Evolutionary conservation across 2,329 filamentous ascomycete species (phyloP), one percentile per base, ranked within the genome.

Genomic region (Diaporthe sp.): DNA sequence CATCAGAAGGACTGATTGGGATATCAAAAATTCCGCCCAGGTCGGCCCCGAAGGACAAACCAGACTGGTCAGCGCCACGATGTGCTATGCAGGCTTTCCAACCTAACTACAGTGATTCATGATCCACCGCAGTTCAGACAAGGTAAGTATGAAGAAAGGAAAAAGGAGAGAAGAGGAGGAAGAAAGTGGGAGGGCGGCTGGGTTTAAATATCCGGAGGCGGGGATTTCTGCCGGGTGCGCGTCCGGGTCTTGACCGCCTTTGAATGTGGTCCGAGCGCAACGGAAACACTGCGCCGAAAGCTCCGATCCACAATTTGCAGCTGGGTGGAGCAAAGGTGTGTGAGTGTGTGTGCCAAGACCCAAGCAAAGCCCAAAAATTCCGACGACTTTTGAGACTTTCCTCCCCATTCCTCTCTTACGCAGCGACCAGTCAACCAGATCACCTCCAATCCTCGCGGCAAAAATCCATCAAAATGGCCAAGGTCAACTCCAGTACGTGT

Each of bases 401-500:
- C 37, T 35, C 53, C 27, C 10, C 69, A 71, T 65, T 63, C 70
- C 70, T 71, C 70, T 71, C 56, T 63, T 65, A 42, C 39, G 66
- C 74, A 73, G 42, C 68, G 66, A 63, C 71, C 58, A 74, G 51
- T 68, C 70, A 65, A 71, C 68, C 70, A 73, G 56, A 72, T 72
- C 65, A 59, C 51, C 47, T 51, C 59, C 47, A 51, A 53, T 72
- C 42, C 56, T 75, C 70, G 53, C 78, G 78, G 76, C 78, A 80
- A 75, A 68, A 74, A 76, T 78, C 79, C 78, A 76, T 78, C 89
- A 90, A 85, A 86, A 94, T 94, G 93, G 90, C 88, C 84, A 94
- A 94, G 87, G 88, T 93, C 85, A 92, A 90, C 88, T 85, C 83
- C 82, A 73, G 78, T 79, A 76, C 27, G 78, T 77, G 6, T 47